A percentile compares a stretch with the other conserved stretches of the same genome.
These are phyloP conservation scores for Bipolaris oryzae DNA, from an alignment of 2,329 filamentous ascomycete genomes.

Conservation along the genomic window DNA sequence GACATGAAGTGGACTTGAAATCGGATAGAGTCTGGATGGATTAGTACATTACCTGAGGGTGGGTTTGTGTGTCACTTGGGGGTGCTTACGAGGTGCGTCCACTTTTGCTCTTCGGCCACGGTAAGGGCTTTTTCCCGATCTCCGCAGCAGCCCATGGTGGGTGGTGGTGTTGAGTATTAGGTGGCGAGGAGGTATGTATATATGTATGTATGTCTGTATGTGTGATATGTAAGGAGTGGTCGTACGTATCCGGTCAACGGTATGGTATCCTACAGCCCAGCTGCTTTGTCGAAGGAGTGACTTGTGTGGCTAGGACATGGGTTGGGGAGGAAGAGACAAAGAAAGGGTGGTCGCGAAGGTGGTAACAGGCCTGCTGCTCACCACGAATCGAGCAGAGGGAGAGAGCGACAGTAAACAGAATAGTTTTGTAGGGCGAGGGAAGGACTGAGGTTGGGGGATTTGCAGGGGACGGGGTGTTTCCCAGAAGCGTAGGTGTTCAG, in stretches of 20 bases:
- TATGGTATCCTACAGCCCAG: slow-evolving; percentile 42
- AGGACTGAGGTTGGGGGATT: slow-evolving; percentile 20
- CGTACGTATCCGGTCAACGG: slow-evolving; percentile 44
- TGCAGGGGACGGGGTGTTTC: slow-evolving; percentile 15
- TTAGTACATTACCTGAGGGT: slow-evolving; percentile 26
- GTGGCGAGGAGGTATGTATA: slow-evolving; percentile 11
- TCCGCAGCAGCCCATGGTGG: slow-evolving; percentile 47
- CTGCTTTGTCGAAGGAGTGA: slow-evolving; percentile 44
- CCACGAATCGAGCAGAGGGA: slow-evolving; percentile 38
- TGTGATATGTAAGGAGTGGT: slow-evolving; percentile 21
- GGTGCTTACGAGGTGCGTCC: slow-evolving; percentile 85
- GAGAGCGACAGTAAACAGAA: slow-evolving; percentile 36
- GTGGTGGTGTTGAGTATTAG: slow-evolving; percentile 33
- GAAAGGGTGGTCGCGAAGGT: slow-evolving; percentile 28
- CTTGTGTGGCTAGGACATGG: slow-evolving; percentile 36
- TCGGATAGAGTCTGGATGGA: slow-evolving; percentile 61
- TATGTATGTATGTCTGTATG: not conserved
- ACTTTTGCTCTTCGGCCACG: slow-evolving; percentile 63
- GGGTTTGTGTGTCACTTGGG: not conserved
- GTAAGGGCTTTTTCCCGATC: slow-evolving; percentile 46
- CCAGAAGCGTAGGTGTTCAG: slow-evolving; percentile 17
- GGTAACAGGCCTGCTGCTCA: slow-evolving; percentile 50
- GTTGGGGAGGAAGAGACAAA: slow-evolving; percentile 12
- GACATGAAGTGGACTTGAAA: slow-evolving; percentile 83
- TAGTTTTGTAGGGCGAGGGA: slow-evolving; percentile 26